Conservation (phyloP, 306 rosid species). For the Vicia villosa region DNA sequence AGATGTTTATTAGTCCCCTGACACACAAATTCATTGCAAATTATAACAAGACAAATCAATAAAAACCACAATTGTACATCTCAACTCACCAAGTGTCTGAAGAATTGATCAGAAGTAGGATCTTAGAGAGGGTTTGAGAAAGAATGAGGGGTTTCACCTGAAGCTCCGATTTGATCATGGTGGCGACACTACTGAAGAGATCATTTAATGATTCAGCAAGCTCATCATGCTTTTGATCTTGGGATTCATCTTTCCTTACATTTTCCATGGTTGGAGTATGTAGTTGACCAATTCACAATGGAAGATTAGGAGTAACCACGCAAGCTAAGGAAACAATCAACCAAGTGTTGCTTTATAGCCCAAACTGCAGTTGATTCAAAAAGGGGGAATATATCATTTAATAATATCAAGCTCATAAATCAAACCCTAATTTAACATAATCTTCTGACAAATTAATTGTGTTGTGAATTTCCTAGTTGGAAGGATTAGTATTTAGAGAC, state of each 20-base stretch:
- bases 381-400: neutral
- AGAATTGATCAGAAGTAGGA: neutral
- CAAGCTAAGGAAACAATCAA: neutral
- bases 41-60: slow-evolving; percentile 3
- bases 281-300: neutral
- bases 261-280: slow-evolving; percentile 39
- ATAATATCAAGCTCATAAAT: slow-evolving; percentile 16
- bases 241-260: slow-evolving; percentile 36
- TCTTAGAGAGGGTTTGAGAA: slow-evolving; percentile 11
- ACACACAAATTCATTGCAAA: neutral
- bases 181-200: slow-evolving; percentile 70
- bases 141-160: slow-evolving; percentile 51
- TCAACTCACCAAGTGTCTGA: neutral
- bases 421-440: neutral
- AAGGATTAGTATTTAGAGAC: slow-evolving; percentile 48
- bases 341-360: neutral
- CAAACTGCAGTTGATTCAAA: neutral
- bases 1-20: slow-evolving; percentile 83
- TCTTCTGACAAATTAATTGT: slow-evolving; percentile 1
- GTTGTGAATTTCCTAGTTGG: slow-evolving; percentile 44
- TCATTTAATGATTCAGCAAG: slow-evolving; percentile 67
- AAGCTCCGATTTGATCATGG: slow-evolving; percentile 87
- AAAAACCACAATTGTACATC: neutral
- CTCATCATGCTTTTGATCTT: slow-evolving; percentile 46
- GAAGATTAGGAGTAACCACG: neutral